Percentiles rank a stretch among this genome's conserved stretches.
Evolutionary conservation across 345 rosid species (phyloP).

Genomic region (Noccaea caerulescens): DNA sequence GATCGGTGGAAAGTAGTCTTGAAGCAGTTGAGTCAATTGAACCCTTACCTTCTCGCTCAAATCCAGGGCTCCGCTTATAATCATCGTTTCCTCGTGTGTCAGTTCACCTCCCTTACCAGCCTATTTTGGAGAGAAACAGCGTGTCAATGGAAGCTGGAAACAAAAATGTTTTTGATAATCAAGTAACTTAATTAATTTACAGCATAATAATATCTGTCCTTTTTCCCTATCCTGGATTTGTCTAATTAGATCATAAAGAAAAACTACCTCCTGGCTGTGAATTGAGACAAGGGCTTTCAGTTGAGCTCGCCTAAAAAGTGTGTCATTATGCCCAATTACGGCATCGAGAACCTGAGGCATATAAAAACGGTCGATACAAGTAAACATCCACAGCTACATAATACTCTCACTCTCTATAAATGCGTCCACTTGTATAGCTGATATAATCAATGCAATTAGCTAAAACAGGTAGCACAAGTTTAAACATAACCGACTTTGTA

Average conservation of each 20-base stretch:
- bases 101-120: conserved; percentile 99
- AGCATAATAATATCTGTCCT: neutral
- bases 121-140: conserved; percentile 49
- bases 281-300: conserved; percentile 85
- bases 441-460: conserved; percentile 24
- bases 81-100: conserved; percentile 94
- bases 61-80: conserved; percentile 96
- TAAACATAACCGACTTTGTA: neutral
- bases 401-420: conserved; percentile 1
- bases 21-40: neutral
- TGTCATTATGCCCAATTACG: conserved; percentile 69
- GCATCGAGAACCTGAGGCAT: conserved; percentile 67
- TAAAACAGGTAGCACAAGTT: conserved; percentile 6
- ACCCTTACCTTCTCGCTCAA: conserved; percentile 80
- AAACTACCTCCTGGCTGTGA: conserved; percentile 74
- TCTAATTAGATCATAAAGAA: conserved; percentile 9
- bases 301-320: conserved; percentile 80
- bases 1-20: conserved; percentile 15
- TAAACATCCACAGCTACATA: conserved; percentile 22
- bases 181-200: conserved; percentile 25
- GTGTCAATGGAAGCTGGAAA: conserved; percentile 42
- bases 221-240: neutral
- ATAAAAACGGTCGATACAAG: conserved; percentile 22
- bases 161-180: conserved; percentile 13
- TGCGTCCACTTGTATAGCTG: conserved; percentile 23